A percentile compares a stretch with the other conserved stretches of the same genome.
These are phyloP conservation scores for Tetracladium setigerum DNA, from an alignment of 495 filamentous ascomycete species.

Conservation along the genomic window DNA sequence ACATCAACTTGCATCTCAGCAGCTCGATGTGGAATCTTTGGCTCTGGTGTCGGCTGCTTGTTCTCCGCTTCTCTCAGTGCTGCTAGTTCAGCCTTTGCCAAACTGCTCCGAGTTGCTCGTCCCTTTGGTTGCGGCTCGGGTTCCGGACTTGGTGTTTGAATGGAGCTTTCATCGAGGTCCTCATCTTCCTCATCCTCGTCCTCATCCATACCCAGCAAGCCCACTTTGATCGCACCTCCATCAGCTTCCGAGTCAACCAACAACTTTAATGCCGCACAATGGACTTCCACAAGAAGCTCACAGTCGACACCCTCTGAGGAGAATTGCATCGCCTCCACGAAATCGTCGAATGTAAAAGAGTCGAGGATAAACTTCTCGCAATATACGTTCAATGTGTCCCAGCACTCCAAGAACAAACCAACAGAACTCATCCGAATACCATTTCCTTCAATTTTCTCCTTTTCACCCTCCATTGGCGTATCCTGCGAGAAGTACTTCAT, in stretches of 20 bases:
- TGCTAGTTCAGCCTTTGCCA: slow-evolving; percentile 72
- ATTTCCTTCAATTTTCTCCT: slow-evolving; percentile 28
- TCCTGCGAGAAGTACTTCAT: slow-evolving; percentile 71
- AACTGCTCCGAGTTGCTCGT: slow-evolving; percentile 75
- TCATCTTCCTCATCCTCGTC: slow-evolving; percentile 59
- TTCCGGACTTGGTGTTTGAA: slow-evolving; percentile 50
- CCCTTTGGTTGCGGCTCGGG: slow-evolving; percentile 54
- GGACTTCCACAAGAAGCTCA: slow-evolving; percentile 81
- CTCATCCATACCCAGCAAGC: slow-evolving; percentile 66
- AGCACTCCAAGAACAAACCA: slow-evolving; percentile 75
- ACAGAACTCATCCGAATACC: slow-evolving; percentile 73
- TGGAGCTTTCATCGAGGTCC: slow-evolving; percentile 46
- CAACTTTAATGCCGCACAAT: slow-evolving; percentile 85
- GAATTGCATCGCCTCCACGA: slow-evolving; percentile 78
- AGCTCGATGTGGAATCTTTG: slow-evolving; percentile 58
- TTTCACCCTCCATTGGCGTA: slow-evolving; percentile 32
- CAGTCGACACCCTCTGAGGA: slow-evolving; percentile 71
- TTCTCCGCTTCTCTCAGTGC: slow-evolving; percentile 34
- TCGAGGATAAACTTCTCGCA: slow-evolving; percentile 88
- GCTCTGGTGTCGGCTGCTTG: slow-evolving; percentile 31
- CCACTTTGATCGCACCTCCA: slow-evolving; percentile 69
- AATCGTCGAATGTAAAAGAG: slow-evolving; percentile 97
- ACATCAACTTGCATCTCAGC: slow-evolving; percentile 65
- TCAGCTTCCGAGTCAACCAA: slow-evolving; percentile 69
- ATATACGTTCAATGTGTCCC: slow-evolving; percentile 95